Evolutionary conservation across 1,139 yeast species (phyloP).

Genomic region (Scheffersomyces titani): DNA sequence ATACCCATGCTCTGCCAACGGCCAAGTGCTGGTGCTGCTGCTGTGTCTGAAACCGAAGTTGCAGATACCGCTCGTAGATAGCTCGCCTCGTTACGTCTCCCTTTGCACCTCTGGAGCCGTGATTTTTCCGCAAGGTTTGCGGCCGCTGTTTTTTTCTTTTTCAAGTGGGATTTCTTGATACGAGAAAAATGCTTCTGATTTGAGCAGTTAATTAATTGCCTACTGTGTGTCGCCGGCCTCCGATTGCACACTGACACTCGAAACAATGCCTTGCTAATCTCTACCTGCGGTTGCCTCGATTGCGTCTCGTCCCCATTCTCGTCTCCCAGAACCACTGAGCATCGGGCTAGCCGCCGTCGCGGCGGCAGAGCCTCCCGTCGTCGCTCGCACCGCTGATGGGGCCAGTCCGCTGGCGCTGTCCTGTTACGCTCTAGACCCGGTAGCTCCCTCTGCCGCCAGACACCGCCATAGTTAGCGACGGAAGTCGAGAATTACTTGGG

Average conservation of each 20-base stretch:
- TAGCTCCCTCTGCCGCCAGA: not conserved
- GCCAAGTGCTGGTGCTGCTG: not conserved
- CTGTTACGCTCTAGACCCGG: not conserved
- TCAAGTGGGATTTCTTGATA: not conserved
- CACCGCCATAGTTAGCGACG: not conserved
- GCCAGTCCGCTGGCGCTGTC: no score
- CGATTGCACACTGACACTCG: not conserved
- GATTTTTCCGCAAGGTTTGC: not conserved
- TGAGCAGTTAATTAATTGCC: not conserved
- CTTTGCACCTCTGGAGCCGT: not conserved
- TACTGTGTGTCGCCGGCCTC: no score
- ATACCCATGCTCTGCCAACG: not conserved
- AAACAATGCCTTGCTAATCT: not conserved
- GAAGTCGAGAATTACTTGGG: not conserved
- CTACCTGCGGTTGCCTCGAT: not conserved
- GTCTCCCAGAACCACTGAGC: not conserved
- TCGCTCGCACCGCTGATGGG: not conserved
- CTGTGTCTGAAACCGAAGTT: not conserved
- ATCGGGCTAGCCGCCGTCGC: not conserved
- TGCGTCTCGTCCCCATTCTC: not conserved
- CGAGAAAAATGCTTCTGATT: not conserved
- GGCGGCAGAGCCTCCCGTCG: not conserved
- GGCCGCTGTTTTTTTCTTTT: not conserved
- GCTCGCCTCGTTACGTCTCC: not conserved
- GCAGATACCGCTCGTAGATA: not conserved